Evolutionary conservation across 768 basidiomycete species (phyloP), one percentile per base, ranked within the genome.

Genomic region (Leccinellum albellum): DNA sequence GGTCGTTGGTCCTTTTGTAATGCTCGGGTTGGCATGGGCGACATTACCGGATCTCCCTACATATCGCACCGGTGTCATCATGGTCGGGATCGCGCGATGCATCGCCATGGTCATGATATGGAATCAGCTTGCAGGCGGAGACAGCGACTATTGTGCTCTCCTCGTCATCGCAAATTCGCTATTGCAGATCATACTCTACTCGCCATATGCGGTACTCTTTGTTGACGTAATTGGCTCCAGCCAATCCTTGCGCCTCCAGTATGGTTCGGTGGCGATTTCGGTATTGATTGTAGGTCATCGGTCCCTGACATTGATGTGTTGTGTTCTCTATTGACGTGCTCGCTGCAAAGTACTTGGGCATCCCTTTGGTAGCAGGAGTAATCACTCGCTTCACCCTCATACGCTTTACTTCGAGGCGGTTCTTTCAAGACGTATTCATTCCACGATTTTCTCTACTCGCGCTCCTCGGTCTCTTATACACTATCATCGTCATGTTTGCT

Each of bases 11-110:
- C 91, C 91, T 0, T 79, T 93, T 51, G 64, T 91, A 17, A 94
- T 94, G 91, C 81, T 92, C n/a, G 91, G 77, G 3, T 66, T 90
- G 26, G 90, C 91, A 1, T 93, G 91, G 89, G 89, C 88, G 13
- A 88, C 89, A 4, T 78, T 94, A 0, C 91, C 90, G 1, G 91
- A 94, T 66, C 78, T 88, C 2, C 83, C 85, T 21, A 79, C 79
- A 3, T 89, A 91, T 65, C 81, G 90, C 23, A 82, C 82, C 1
- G 92, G 92, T 3, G 87, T 94, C 3, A 86, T 94, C 64, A 76
- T 94, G 74, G 90, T 94, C 33, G 91, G 92, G 5, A 63, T 69
- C 13, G 64, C 62, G 23, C 61, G 65, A 17, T 70, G 65, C 26
- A 69, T 69, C 54, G 85, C 86, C 3, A 87, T 86, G 86, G 87